Conservation (phyloP, 2,329 filamentous ascomycete species). For the Ascochyta rabiei region DNA sequence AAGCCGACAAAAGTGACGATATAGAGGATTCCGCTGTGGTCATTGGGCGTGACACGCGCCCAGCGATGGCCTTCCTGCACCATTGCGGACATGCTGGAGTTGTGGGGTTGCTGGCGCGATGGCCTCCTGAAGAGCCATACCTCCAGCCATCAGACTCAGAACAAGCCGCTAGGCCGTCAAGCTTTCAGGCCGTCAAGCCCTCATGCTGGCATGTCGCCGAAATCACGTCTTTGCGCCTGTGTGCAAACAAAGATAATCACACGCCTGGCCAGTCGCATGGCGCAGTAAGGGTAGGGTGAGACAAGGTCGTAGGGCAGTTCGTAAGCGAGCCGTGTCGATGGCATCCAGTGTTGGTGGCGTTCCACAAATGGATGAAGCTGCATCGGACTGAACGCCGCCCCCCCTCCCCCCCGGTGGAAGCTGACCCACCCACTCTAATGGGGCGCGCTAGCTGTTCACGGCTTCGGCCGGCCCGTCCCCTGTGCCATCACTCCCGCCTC, state of each 20-base stretch:
- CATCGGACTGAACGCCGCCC: background rate
- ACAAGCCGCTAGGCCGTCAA: background rate
- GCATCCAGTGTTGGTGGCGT: too few species aligned
- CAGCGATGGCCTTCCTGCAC: conserved; percentile 16
- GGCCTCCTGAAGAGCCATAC: background rate
- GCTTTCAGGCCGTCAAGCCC: too few species aligned
- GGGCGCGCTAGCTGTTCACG: background rate
- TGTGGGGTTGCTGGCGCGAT: background rate
- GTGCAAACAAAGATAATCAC: background rate
- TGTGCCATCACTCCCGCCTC: background rate
- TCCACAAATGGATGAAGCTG: background rate
- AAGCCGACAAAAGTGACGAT: conserved; percentile 33
- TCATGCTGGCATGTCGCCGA: too few species aligned
- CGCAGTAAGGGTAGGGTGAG: too few species aligned
- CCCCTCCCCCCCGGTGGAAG: background rate
- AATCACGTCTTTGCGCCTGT: background rate
- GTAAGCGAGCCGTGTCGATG: too few species aligned
- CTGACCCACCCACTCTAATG: background rate
- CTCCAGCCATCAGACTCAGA: background rate
- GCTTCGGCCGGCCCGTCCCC: background rate
- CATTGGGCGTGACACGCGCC: conserved; percentile 29
- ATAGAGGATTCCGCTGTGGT: conserved; percentile 34
- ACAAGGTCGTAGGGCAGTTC: too few species aligned
- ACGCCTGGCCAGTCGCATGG: too few species aligned
- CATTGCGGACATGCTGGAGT: background rate